These are phyloP conservation scores for Sporothrix protearum DNA, from an alignment of 2,329 filamentous ascomycete genomes.

Conservation along the genomic window DNA sequence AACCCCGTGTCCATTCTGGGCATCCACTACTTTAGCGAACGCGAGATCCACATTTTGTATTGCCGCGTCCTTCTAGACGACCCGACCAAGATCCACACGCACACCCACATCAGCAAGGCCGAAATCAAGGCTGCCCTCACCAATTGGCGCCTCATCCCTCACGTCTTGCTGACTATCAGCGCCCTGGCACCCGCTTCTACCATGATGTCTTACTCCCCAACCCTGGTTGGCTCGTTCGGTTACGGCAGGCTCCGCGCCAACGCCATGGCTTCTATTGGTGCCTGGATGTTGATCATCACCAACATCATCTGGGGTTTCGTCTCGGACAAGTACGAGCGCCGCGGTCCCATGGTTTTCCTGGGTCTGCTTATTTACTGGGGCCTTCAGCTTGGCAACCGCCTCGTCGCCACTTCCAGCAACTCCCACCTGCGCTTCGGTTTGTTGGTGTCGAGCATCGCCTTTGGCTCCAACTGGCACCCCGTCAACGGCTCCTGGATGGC, in stretches of 20 bases:
- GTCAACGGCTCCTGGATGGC: slow-evolving; percentile 22
- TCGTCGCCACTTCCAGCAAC: neutral
- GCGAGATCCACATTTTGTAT: slow-evolving; percentile 37
- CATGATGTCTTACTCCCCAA: slow-evolving; percentile 35
- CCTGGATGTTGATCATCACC: slow-evolving; percentile 36
- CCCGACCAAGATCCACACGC: slow-evolving; percentile 34
- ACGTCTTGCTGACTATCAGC: slow-evolving; percentile 35
- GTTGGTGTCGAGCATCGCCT: slow-evolving; percentile 1
- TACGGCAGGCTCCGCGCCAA: slow-evolving; percentile 37
- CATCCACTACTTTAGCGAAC: slow-evolving; percentile 34
- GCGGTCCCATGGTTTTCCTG: slow-evolving; percentile 34
- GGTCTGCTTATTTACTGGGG: slow-evolving; percentile 31
- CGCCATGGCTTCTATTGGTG: slow-evolving; percentile 38
- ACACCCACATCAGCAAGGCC: slow-evolving; percentile 14
- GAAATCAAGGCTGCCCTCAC: slow-evolving; percentile 31
- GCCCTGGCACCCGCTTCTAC: slow-evolving; percentile 34
- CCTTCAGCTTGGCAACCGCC: slow-evolving; percentile 15
- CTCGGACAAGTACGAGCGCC: slow-evolving; percentile 28
- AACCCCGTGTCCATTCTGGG: slow-evolving; percentile 13
- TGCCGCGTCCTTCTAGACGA: slow-evolving; percentile 37
- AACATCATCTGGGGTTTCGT: slow-evolving; percentile 36
- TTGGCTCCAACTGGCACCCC: slow-evolving; percentile 15
- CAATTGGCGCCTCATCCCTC: slow-evolving; percentile 39
- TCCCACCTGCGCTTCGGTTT: slow-evolving; percentile 13
- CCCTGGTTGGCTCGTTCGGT: slow-evolving; percentile 37